phyloP scores from a whole-genome alignment of 148 eudicot genomes.

The Rhododendron vialii region DNA sequence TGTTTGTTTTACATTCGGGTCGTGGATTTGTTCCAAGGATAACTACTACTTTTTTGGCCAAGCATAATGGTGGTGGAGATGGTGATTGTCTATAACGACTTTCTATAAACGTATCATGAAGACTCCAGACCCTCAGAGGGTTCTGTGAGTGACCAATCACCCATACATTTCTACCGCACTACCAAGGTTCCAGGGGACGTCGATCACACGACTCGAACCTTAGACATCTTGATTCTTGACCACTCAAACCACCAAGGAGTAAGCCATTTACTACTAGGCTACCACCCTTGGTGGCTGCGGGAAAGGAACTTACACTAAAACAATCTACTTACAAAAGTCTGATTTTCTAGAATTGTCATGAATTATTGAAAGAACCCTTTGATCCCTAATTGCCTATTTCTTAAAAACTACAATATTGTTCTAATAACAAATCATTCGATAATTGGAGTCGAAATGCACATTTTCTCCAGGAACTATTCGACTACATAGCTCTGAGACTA shows the following conservation, averaged over 20 bases:
- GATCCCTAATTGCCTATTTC: background rate
- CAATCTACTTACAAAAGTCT: background rate
- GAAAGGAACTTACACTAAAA: background rate
- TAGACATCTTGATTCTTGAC: too few relatives aligned
- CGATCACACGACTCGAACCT: too few relatives aligned
- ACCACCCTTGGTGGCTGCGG: background rate
- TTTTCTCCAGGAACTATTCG: conserved; percentile 38
- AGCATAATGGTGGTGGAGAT: too few relatives aligned
- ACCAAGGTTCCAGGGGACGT: too few relatives aligned
- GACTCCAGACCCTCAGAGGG: too few relatives aligned
- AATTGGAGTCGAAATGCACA: background rate
- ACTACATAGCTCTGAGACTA: conserved; percentile 36
- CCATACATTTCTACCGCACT: too few relatives aligned
- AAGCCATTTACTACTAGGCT: background rate
- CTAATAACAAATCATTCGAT: background rate
- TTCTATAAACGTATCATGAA: too few relatives aligned
- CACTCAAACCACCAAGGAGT: too few relatives aligned
- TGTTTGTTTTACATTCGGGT: background rate
- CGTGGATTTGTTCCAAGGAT: background rate
- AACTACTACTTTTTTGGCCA: background rate
- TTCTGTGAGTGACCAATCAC: too few relatives aligned
- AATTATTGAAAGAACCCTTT: background rate
- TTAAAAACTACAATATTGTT: background rate
- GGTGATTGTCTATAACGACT: too few relatives aligned
- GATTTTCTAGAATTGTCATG: background rate